Evolutionary conservation across 805 yeast genomes (phyloP).

Genomic region (Cyberlindnera americana): DNA sequence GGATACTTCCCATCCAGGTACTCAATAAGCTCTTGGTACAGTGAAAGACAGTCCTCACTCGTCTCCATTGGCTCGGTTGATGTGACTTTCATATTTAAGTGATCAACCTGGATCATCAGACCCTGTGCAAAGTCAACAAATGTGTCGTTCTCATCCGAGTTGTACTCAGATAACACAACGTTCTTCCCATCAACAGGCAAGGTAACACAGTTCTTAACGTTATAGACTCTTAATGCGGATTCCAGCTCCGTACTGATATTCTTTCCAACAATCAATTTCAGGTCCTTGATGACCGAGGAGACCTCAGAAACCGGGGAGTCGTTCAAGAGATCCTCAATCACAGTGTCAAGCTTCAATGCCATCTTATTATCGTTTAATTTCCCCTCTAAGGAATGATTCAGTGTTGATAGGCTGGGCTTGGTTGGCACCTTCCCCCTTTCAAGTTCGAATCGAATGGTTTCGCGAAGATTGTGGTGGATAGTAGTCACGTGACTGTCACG

Average conservation of each 20-base stretch:
- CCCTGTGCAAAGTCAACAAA: conserved; percentile 51
- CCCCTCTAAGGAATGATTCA: neutral
- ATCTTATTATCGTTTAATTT: neutral
- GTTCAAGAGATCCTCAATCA: conserved; percentile 9
- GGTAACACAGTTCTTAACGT: conserved; percentile 35
- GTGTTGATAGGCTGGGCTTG: too few relatives aligned
- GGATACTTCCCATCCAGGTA: conserved; percentile 72
- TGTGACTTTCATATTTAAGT: conserved; percentile 42
- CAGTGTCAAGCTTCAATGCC: conserved; percentile 9
- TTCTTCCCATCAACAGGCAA: conserved; percentile 28
- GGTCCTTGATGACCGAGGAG: conserved; percentile 36
- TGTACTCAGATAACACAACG: conserved; percentile 41
- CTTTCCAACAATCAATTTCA: conserved; percentile 40
- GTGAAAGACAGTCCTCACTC: conserved; percentile 16
- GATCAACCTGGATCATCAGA: conserved; percentile 56
- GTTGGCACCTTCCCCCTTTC: too few relatives aligned
- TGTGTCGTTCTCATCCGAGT: conserved; percentile 42
- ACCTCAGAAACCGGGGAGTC: conserved; percentile 20
- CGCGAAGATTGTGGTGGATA: too few relatives aligned
- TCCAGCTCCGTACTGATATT: conserved; percentile 32
- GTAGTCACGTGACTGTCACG: too few relatives aligned
- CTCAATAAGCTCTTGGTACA: conserved; percentile 21
- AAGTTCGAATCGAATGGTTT: too few relatives aligned
- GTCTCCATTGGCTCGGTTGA: conserved; percentile 43
- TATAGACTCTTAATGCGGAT: conserved; percentile 38